Base-by-base conservation (phyloP, 306 rosid genomes). In the Vigna trinervia region DNA sequence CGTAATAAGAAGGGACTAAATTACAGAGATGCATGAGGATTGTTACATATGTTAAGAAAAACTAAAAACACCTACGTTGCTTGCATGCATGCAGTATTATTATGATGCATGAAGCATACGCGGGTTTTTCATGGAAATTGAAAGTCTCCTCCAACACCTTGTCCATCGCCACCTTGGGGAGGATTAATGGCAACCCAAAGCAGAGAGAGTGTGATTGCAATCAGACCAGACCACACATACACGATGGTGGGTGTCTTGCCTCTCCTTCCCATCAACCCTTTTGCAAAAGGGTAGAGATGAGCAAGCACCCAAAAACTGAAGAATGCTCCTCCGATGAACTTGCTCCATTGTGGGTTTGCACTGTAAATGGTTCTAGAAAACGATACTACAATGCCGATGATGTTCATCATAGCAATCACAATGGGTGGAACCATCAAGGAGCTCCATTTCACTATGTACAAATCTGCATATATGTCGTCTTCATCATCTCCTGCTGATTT, bases 261-360 rank as follows among this genome's bases (percentile, higher is more conserved):
- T 54, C 60, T 54, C 30, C 60, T 54, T 0, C 60, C 60, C 60
- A 54, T 54, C 60, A 54, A 54, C 4, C 60, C 60, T 54, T 54
- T 54, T 54, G 60, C 60, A 9, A 54, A 54, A 1, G 60, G 60
- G 60, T 54, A 54, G 6, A 54, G 10, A 54, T 54, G 60, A 20
- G 60, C 60, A 8, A 54, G 60, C 28, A 54, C 60, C 60, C 60
- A 54, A 13, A 54, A 54, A 54, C 60, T 54, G 14, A 54, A 54
- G 30, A 54, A 54, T 20, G 13, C 60, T 8, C 60, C 60, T 20
- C 60, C 60, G 11, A 54, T 54, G 4, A 54, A 54, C 60, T 54
- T 54, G 8, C 60, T 54, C 60, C 60, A 54, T 20, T 54, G 60
- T 9, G 60, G 30, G 30, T 54, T 54, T 9, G 60, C 60, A 20